Base-by-base conservation (phyloP, 2,329 filamentous ascomycete species). In the Neonectria ditissima region DNA sequence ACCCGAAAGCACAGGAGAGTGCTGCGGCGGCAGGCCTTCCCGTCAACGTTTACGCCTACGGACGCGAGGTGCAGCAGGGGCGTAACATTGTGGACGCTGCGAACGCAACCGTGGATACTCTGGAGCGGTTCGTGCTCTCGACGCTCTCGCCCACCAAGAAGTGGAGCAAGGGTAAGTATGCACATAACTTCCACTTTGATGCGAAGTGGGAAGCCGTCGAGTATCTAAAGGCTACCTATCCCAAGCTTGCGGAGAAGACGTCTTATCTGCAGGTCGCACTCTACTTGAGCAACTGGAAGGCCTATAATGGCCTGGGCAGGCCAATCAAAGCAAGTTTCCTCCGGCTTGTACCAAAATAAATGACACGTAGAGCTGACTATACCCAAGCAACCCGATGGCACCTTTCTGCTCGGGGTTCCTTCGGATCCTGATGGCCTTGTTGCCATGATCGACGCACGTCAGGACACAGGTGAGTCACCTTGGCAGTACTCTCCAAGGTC, bases 91-190 rank as follows among this genome's bases (percentile, higher is more conserved):
- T 45, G 11, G 52, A 55, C 20, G 52, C 52, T 5, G 52, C 52
- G 9, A 55, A 45, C 16, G 39, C 52, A 20, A 55, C 52, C 43
- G 8, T 45, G 14, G 52, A 55, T 32, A 55, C 52, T 5, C 18
- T 55, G n/a, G 52, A 55, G 24, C 52, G 52, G 22, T 55, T 55
- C n/a, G 52, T 55, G 39, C 39, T 55, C n/a, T 55, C 52, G 18
- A 55, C 52, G 4, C 52, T 55, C 13, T 55, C 52, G 28, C n/a
- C 52, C 4, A 55, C 39, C 1, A 44, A 44, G 37, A 55, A 55
- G 32, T 34, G n/a, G 52, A 55, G 52, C 34, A 44, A 44, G 10
- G 52, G 39, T 1, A 55, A 55, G 28, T 55, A 44, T 18, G 16
- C 52, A 9, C 16, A 55, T 8, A 55, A 55, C 52, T 55, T 14